These are phyloP conservation scores for Wolfiporia cocos DNA, from an alignment of 1,284 basidiomycete genomes.

Conservation along the genomic window DNA sequence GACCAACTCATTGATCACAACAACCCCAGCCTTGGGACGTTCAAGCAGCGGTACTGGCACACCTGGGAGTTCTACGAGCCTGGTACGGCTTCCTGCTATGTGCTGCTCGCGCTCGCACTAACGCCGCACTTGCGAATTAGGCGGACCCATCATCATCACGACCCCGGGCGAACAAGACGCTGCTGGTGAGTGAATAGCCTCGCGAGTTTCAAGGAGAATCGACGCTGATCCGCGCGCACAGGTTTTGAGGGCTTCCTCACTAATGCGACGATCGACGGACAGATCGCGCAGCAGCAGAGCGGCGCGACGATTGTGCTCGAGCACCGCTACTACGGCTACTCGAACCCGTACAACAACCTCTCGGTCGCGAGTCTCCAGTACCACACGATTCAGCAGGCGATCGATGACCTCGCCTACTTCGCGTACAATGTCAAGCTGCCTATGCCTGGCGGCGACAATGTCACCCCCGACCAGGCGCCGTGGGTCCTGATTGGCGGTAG, in stretches of 20 bases:
- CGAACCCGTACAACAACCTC: constrained; percentile 55
- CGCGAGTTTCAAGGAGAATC: constrained; percentile 3
- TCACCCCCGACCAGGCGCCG: constrained; percentile 52
- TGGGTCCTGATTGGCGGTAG: constrained; percentile 70
- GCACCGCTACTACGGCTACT: constrained; percentile 47
- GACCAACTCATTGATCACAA: constrained; percentile 71
- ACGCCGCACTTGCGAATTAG: constrained; percentile 24
- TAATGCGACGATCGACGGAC: constrained; percentile 56
- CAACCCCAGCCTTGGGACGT: constrained; percentile 61
- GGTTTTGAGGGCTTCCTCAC: constrained; percentile 53
- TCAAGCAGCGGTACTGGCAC: constrained; percentile 48
- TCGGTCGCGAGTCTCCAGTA: constrained; percentile 47
- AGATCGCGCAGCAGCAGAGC: constrained; percentile 59
- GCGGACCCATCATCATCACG: constrained; percentile 61
- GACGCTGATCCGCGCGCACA: constrained; percentile 17
- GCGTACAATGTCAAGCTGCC: constrained; percentile 59
- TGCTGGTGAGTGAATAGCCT: constrained; percentile 27
- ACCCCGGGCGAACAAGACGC: constrained; percentile 40
- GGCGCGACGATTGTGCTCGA: constrained; percentile 59
- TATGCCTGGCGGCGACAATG: constrained; percentile 54
- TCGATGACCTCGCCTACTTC: constrained; percentile 68
- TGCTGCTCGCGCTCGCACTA: no score
- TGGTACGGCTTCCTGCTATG: constrained; percentile 26
- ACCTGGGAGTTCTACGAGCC: constrained; percentile 55
- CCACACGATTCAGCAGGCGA: constrained; percentile 68